These are phyloP conservation scores for Gliomastix tumulicola DNA, from an alignment of 2,329 filamentous ascomycete species.

Conservation along the genomic window DNA sequence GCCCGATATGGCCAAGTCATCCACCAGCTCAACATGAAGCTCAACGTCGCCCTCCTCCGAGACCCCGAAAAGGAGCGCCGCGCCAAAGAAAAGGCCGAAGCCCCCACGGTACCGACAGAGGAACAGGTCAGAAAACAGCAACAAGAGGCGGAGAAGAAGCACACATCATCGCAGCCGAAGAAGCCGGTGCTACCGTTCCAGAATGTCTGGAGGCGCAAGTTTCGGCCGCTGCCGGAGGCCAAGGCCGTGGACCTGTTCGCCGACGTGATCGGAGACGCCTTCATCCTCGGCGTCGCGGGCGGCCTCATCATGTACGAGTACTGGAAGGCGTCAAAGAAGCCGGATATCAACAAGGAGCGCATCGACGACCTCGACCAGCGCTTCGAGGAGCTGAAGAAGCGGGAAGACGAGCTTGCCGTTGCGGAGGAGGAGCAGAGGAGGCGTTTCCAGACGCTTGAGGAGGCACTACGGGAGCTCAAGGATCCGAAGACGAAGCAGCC, in stretches of 20 bases:
- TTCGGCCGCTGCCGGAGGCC: constrained; percentile 53
- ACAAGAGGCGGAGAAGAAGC: constrained; percentile 34
- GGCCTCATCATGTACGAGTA: constrained; percentile 56
- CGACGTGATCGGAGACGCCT: constrained; percentile 56
- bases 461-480: constrained; percentile 40
- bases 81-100: constrained; percentile 55
- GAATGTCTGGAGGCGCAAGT: constrained; percentile 56
- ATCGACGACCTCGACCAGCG: constrained; percentile 41
- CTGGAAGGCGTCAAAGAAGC: constrained; percentile 51
- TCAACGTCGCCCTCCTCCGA: constrained; percentile 52
- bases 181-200: constrained; percentile 23
- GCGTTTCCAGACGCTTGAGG: constrained; percentile 46
- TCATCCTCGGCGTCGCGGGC: constrained; percentile 53
- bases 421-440: constrained; percentile 35
- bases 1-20: constrained; percentile 56
- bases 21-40: constrained; percentile 61
- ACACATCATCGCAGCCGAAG: constrained; percentile 19
- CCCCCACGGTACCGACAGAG: constrained; percentile 58
- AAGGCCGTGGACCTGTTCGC: constrained; percentile 63
- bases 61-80: constrained; percentile 49
- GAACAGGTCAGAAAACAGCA: constrained; percentile 53
- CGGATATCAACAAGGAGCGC: constrained; percentile 47
- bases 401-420: constrained; percentile 41
- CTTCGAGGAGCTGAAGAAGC: constrained; percentile 40
- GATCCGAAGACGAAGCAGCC: constrained; percentile 52